A percentile compares a stretch with the other conserved stretches of the same genome.
Evolutionary conservation across 345 rosid species (phyloP).

Genomic region (Sisymbrium altissimum): DNA sequence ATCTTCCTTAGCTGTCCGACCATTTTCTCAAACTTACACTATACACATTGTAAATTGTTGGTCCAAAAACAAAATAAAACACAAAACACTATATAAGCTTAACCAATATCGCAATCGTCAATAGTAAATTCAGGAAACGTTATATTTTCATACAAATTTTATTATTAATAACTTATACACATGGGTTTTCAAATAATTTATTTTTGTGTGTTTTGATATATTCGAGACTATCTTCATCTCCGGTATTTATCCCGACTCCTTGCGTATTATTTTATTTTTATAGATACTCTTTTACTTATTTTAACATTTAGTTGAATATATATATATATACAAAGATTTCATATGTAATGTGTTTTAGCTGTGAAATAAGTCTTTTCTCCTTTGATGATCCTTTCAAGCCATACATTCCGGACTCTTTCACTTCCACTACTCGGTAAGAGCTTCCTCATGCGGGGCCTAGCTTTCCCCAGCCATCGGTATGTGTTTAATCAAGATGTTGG

Average conservation of each 20-base stretch:
- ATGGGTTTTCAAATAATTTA: neutral
- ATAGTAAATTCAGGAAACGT: neutral
- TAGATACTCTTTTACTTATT: neutral
- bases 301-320: neutral
- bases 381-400: neutral
- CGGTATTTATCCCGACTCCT: neutral
- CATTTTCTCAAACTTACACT: slow-evolving; percentile 9
- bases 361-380: neutral
- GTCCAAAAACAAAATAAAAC: neutral
- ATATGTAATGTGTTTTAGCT: neutral
- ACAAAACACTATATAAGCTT: neutral
- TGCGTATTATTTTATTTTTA: neutral
- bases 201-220: neutral
- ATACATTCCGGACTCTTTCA: neutral
- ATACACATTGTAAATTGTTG: neutral
- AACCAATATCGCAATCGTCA: neutral
- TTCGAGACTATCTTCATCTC: neutral
- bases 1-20: slow-evolving; percentile 34
- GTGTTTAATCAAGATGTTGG: neutral
- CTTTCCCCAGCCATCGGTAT: neutral
- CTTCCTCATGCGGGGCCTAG: neutral
- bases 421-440: neutral
- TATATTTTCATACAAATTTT: neutral
- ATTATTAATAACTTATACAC: neutral
- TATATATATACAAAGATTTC: neutral